Percentiles rank a stretch among this genome's conserved stretches.
phyloP scores from a whole-genome alignment of 1,139 yeast species.

The Scheffersomyces lignicola region DNA sequence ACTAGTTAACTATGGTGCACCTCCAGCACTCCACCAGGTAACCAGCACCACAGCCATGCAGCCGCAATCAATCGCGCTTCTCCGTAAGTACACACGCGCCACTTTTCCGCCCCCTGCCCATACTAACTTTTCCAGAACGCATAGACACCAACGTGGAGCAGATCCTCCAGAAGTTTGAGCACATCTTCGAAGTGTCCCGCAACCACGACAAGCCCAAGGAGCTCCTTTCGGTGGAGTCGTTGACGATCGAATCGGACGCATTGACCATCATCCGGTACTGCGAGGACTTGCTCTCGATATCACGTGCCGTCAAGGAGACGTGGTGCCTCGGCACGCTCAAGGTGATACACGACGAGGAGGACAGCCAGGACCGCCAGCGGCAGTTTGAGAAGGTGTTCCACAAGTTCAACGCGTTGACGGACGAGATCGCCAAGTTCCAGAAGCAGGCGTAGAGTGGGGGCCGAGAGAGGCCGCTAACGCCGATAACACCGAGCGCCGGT shows the following conservation, averaged over 20 bases:
- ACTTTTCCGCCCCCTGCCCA: no score
- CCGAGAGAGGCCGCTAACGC: no score
- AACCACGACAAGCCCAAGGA: conserved; percentile 51
- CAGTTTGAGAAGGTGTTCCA: conserved; percentile 29
- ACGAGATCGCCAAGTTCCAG: conserved; percentile 32
- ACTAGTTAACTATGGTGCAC: no score
- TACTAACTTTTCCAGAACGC: conserved; percentile 2
- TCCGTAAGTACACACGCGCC: conserved; percentile 43
- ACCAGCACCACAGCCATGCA: conserved; percentile 34
- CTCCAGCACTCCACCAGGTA: no score
- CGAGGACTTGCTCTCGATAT: conserved; percentile 51
- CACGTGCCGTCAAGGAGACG: conserved; percentile 51
- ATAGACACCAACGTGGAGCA: conserved; percentile 45
- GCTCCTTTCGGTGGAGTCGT: conserved; percentile 52
- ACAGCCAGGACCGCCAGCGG: conserved; percentile 18
- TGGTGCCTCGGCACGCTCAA: conserved; percentile 59
- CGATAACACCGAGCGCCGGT: no score
- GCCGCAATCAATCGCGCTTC: conserved; percentile 43
- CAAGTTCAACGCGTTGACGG: conserved; percentile 44
- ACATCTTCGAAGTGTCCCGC: conserved; percentile 43
- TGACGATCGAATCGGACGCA: conserved; percentile 57
- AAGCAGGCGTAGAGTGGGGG: no score
- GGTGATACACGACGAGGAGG: conserved; percentile 22
- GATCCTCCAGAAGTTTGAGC: conserved; percentile 43
- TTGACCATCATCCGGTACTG: conserved; percentile 51